Conservation (phyloP, 1,284 basidiomycete species). For the Peniophora sp. region DNA sequence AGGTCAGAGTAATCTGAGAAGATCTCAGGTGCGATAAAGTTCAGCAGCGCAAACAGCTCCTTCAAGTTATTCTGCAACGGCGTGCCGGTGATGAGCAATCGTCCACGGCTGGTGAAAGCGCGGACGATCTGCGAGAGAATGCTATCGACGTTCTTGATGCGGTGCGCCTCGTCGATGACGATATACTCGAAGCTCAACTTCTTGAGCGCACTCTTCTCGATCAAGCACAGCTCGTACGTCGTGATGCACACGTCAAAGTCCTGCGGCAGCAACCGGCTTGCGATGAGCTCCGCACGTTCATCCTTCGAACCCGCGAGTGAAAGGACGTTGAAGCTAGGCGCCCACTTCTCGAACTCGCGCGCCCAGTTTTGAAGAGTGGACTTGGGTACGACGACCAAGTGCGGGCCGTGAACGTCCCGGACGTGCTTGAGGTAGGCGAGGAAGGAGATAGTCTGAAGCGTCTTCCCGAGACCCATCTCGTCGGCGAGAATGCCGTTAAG, state of each 20-base stretch:
- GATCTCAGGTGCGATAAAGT: slow-evolving; percentile 88
- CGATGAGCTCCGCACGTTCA: slow-evolving; percentile 80
- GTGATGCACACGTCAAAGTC: slow-evolving; percentile 96
- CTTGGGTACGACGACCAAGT: slow-evolving; percentile 96
- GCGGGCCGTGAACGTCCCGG: slow-evolving; percentile 71
- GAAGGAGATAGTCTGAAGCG: slow-evolving; percentile 96
- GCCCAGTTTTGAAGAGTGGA: slow-evolving; percentile 97
- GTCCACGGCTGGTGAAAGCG: slow-evolving; percentile 81
- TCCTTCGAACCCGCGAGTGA: slow-evolving; percentile 86
- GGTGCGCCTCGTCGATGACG: slow-evolving; percentile 97
- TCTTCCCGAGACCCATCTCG: slow-evolving; percentile 98
- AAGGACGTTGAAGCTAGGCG: slow-evolving; percentile 81
- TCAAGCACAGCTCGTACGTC: slow-evolving; percentile 95
- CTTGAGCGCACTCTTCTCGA: slow-evolving; percentile 87
- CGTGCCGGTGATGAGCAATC: slow-evolving; percentile 94
- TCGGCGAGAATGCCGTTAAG: slow-evolving; percentile 92
- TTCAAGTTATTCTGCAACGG: slow-evolving; percentile 97
- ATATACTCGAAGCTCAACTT: slow-evolving; percentile 99
- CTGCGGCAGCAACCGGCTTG: slow-evolving; percentile 73
- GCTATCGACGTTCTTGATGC: slow-evolving; percentile 99
- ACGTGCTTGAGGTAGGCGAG: slow-evolving; percentile 91
- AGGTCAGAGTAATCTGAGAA: slow-evolving; percentile 72
- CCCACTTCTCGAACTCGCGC: slow-evolving; percentile 91
- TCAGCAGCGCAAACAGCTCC: slow-evolving; percentile 93
- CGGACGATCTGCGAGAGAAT: slow-evolving; percentile 95